A percentile compares a stretch with the other conserved stretches of the same genome.
Conservation (phyloP, 2,329 filamentous ascomycete genomes). For the Xylariaceae sp. region DNA sequence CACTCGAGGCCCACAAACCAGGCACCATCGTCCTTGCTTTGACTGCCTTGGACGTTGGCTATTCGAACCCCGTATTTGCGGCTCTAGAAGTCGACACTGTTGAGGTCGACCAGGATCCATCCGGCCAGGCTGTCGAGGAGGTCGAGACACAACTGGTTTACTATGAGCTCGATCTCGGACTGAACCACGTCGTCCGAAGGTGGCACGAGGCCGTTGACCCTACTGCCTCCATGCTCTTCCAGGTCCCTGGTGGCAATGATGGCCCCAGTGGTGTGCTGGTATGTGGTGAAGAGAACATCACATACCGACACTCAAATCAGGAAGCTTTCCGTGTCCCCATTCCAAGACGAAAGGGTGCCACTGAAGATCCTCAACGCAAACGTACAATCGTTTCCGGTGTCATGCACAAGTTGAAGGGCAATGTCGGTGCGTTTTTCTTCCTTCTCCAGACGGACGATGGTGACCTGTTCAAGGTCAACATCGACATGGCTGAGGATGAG, state of each 20-base stretch:
- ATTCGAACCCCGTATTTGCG: slow-evolving; percentile 95
- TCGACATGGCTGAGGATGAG: slow-evolving; percentile 82
- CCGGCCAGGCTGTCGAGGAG: slow-evolving; percentile 73
- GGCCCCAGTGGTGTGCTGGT: slow-evolving; percentile 93
- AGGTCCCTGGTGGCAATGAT: slow-evolving; percentile 89
- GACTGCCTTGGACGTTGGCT: slow-evolving; percentile 87
- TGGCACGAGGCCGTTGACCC: slow-evolving; percentile 94
- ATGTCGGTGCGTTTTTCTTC: slow-evolving; percentile 87
- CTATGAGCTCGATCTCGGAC: slow-evolving; percentile 91
- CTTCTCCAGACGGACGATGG: slow-evolving; percentile 93
- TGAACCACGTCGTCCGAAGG: slow-evolving; percentile 95
- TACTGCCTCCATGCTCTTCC: slow-evolving; percentile 83
- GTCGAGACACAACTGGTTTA: slow-evolving; percentile 90
- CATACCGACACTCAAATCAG: slow-evolving; percentile 94
- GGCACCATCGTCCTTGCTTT: slow-evolving; percentile 86
- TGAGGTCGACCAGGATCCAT: slow-evolving; percentile 85
- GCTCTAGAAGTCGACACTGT: slow-evolving; percentile 90
- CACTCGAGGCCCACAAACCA: slow-evolving; percentile 90
- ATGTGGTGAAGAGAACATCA: slow-evolving; percentile 90
- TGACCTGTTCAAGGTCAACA: slow-evolving; percentile 94
- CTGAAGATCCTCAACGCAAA: slow-evolving; percentile 88
- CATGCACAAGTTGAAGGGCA: slow-evolving; percentile 91
- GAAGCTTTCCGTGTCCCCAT: slow-evolving; percentile 85
- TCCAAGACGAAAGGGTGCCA: slow-evolving; percentile 77
- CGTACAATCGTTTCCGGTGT: slow-evolving; percentile 82